These are phyloP conservation scores for Fusarium tricinctum DNA, from an alignment of 2,329 filamentous ascomycete species.

Conservation along the genomic window DNA sequence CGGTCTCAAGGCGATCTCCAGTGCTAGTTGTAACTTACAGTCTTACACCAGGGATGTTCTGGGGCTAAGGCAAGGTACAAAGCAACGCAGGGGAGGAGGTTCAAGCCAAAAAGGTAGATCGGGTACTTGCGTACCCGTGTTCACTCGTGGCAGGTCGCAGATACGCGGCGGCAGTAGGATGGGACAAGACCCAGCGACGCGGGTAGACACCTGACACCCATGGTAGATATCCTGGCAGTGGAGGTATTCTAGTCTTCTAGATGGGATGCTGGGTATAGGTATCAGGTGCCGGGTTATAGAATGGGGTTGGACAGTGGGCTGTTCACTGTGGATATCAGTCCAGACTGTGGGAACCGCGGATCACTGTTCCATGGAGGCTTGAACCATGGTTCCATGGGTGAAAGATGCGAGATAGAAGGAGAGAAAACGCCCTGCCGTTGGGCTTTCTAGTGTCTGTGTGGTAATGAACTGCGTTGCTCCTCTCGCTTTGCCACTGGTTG, in stretches of 20 bases:
- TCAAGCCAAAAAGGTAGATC: constrained; percentile 19
- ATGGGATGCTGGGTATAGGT: background rate
- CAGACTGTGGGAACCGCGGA: too few species aligned
- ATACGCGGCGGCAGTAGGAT: constrained; percentile 23
- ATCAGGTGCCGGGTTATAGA: background rate
- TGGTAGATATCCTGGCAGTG: background rate
- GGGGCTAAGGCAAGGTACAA: constrained; percentile 6
- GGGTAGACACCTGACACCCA: constrained; percentile 20
- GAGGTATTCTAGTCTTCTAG: background rate
- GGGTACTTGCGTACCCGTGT: constrained; percentile 27
- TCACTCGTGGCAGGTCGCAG: constrained; percentile 25
- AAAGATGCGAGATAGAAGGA: constrained; percentile 3
- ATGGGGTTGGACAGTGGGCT: background rate
- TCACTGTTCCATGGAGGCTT: background rate
- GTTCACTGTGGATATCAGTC: too few species aligned
- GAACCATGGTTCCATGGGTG: background rate
- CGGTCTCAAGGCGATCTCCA: background rate
- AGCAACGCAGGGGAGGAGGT: constrained; percentile 5
- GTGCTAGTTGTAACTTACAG: constrained; percentile 11
- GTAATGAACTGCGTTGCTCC: background rate
- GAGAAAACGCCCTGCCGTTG: constrained; percentile 17
- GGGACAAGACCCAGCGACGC: constrained; percentile 15
- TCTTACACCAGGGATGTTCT: constrained; percentile 12
- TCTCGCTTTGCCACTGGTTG: constrained; percentile 22
- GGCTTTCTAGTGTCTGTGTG: constrained; percentile 7